phyloP scores from a whole-genome alignment of 129 eudicot species.

The Sambucus nigra region DNA sequence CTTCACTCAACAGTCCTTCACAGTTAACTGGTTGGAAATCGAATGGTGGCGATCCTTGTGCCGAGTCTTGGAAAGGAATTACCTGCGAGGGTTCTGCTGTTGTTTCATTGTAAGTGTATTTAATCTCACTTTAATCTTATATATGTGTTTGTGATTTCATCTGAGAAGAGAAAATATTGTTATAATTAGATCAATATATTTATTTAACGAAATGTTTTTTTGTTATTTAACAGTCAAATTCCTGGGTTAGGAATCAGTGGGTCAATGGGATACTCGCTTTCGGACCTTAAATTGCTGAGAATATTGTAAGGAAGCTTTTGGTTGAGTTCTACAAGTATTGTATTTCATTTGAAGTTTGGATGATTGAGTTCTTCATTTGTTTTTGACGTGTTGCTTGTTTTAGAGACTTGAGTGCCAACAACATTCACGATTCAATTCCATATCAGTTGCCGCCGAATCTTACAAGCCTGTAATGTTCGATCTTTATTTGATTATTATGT shows the following conservation, averaged over 20 bases:
- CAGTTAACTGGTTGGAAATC: conserved; percentile 75
- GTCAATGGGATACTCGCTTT: conserved; percentile 78
- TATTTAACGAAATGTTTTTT: conserved; percentile 11
- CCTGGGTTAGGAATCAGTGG: conserved; percentile 79
- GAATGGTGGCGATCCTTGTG: conserved; percentile 85
- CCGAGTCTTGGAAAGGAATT: conserved; percentile 92
- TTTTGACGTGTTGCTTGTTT: conserved; percentile 3
- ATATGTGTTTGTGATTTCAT: background rate
- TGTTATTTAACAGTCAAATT: conserved; percentile 54
- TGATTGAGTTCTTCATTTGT: conserved; percentile 4
- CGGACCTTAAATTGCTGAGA: conserved; percentile 49
- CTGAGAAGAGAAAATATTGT: background rate
- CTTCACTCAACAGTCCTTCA: conserved; percentile 65
- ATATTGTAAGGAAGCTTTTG: conserved; percentile 48
- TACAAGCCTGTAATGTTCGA: conserved; percentile 64
- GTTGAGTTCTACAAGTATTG: background rate
- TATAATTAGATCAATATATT: background rate
- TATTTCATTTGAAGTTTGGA: background rate
- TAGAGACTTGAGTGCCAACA: conserved; percentile 90
- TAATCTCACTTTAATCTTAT: conserved; percentile 1
- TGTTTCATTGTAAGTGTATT: conserved; percentile 62
- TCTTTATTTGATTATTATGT: conserved; percentile 1
- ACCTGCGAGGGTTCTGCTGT: conserved; percentile 73
- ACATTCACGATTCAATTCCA: conserved; percentile 71
- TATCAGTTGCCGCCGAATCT: conserved; percentile 84